phyloP scores from a whole-genome alignment of 306 rosid species.

The Senna siamea region DNA sequence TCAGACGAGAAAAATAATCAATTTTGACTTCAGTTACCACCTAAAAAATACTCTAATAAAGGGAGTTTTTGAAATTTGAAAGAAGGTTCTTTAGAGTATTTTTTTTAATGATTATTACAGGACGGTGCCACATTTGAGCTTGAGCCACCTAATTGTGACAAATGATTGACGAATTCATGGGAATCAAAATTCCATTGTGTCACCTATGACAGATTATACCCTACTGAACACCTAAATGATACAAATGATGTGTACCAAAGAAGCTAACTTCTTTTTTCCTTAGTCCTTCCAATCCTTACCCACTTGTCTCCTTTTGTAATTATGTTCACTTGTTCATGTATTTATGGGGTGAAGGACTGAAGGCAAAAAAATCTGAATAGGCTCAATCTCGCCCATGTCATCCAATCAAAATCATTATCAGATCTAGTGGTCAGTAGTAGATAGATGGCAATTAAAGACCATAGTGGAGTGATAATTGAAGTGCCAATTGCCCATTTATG shows the following conservation, averaged over 20 bases:
- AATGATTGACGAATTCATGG: constrained; percentile 11
- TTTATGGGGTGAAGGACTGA: constrained; percentile 21
- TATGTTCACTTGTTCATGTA: constrained; percentile 28
- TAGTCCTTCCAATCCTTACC: not conserved
- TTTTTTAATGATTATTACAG: constrained; percentile 19
- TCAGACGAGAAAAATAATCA: constrained; percentile 8
- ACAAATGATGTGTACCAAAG: constrained; percentile 32
- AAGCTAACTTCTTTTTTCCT: not conserved
- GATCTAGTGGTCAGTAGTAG: not conserved
- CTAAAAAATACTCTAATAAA: not conserved
- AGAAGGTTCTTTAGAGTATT: not conserved
- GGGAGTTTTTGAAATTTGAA: constrained; percentile 22
- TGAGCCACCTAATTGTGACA: constrained; percentile 21
- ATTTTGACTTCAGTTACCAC: constrained; percentile 37
- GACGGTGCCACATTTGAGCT: constrained; percentile 33
- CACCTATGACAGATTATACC: constrained; percentile 36
- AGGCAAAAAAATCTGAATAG: constrained; percentile 33
- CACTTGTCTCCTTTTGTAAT: constrained; percentile 7
- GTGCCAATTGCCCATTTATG: too few relatives aligned
- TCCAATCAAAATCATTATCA: constrained; percentile 37
- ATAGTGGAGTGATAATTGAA: too few relatives aligned
- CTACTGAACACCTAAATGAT: constrained; percentile 21
- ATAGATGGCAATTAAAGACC: constrained; percentile 7
- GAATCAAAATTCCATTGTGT: constrained; percentile 34
- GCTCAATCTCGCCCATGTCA: constrained; percentile 29